Evolutionary conservation across 139 green algal genomes (phyloP).

Genomic region (Micromonas pusilla): DNA sequence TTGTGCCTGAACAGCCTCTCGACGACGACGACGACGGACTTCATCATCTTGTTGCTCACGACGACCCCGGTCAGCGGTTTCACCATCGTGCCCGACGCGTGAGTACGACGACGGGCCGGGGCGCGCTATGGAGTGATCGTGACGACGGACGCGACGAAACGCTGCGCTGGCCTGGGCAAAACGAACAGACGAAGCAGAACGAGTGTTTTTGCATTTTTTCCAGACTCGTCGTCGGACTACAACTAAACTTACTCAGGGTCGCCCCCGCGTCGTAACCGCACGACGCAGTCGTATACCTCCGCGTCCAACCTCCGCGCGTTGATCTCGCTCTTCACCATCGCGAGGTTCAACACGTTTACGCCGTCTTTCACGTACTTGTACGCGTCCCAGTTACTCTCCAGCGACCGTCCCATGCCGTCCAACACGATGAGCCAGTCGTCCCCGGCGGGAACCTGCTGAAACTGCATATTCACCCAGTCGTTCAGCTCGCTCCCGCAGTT

Average conservation of each 20-base stretch:
- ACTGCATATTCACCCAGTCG: conserved; percentile 10
- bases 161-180: no score
- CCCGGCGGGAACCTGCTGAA: neutral
- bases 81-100: neutral
- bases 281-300: conserved; percentile 33
- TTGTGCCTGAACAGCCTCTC: neutral
- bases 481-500: conserved; percentile 4
- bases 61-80: neutral
- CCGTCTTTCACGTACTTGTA: conserved; percentile 5
- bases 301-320: conserved; percentile 26
- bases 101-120: neutral
- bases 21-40: neutral
- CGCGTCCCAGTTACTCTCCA: conserved; percentile 28
- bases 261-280: no score
- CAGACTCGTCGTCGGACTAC: no score
- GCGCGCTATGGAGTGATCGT: neutral
- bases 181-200: no score
- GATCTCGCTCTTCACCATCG: conserved; percentile 35
- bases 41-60: neutral
- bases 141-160: no score
- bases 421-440: conserved; percentile 29
- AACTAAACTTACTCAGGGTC: no score
- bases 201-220: no score
- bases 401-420: conserved; percentile 28
- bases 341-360: conserved; percentile 19